Evolutionary conservation across 2,329 filamentous ascomycete genomes (phyloP), one percentile per base, ranked within the genome.

Genomic region (Hymenoscyphus fraxineus): DNA sequence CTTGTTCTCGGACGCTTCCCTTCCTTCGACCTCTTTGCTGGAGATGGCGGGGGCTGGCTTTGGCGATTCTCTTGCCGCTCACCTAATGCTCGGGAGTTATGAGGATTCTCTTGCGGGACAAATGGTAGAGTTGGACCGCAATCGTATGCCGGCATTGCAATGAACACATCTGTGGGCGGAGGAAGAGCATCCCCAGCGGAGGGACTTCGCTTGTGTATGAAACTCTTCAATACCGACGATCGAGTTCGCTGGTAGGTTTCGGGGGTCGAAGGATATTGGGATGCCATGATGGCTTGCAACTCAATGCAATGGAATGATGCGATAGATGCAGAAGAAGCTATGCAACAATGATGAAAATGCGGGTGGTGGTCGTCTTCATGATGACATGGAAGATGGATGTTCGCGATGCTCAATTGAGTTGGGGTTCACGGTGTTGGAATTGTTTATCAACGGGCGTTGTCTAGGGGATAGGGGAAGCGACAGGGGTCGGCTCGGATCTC

Each of bases 51-150:
- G 19, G 40, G 32, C 58, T 77, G 73, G 63, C 78, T 79, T 68
- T 69, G 76, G 64, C 82, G 81, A 72, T 87, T 87, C 64, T 83
- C 80, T 64, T 83, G 83, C 55, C 86, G 79, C 73, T 88, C 85
- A 59, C 80, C 80, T 16, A 88, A 77, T 61, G 84, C 81, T 40
- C 79, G 75, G 31, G n/a, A 16, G 6, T 79, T 76, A 60, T 79
- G 77, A 16, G 69, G 68, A 68, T 72, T 69, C 62, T 76, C 70
- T 67, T 75, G 41, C 75, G 75, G 72, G 75, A 79, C 65, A 74
- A 77, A 66, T 75, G 70, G 62, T 67, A 76, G 76, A 39, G 67
- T 22, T 35, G 64, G 61, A 41, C 59, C 60, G 27, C 54, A 56
- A 16, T 68, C 69, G 32, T 70, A 70, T 44, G 61, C 58, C 55